Conservation (phyloP, 2,329 filamentous ascomycete genomes). For the Exutisphaerella laricina region DNA sequence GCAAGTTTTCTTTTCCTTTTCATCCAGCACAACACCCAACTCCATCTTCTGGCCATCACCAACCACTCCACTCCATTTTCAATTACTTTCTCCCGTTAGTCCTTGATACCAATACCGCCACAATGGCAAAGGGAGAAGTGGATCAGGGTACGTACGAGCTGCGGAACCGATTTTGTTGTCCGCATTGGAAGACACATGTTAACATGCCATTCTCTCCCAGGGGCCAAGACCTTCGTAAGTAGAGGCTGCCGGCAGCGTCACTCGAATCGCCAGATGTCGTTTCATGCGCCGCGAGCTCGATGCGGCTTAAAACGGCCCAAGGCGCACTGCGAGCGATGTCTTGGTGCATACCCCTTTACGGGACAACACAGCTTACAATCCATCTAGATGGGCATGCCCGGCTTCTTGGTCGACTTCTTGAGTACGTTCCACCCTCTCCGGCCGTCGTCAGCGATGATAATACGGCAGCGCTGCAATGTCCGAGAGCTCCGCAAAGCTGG, state of each 20-base stretch:
- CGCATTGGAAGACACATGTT: neutral
- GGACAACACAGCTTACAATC: slow-evolving; percentile 4
- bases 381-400: slow-evolving; percentile 38
- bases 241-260: neutral
- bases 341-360: slow-evolving; percentile 4
- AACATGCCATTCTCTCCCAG: neutral
- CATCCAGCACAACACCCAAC: neutral
- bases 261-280: slow-evolving; percentile 1
- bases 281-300: neutral
- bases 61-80: slow-evolving; percentile 8
- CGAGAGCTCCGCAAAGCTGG: slow-evolving; percentile 17
- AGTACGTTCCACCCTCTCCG: slow-evolving; percentile 62
- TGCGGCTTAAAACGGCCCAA: neutral
- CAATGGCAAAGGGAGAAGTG: slow-evolving; percentile 25
- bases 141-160: slow-evolving; percentile 11
- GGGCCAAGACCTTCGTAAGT: slow-evolving; percentile 6
- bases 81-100: slow-evolving; percentile 8
- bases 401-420: slow-evolving; percentile 97
- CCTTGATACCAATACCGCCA: slow-evolving; percentile 20
- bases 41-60: slow-evolving; percentile 4
- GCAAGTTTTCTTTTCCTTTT: neutral
- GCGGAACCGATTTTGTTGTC: slow-evolving; percentile 2
- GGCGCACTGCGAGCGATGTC: slow-evolving; percentile 3
- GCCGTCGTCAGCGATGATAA: slow-evolving; percentile 5
- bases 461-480: slow-evolving; percentile 9